Conservation (phyloP, 176 grass and related monocot genomes). For the Miscanthus lutarioriparius region DNA sequence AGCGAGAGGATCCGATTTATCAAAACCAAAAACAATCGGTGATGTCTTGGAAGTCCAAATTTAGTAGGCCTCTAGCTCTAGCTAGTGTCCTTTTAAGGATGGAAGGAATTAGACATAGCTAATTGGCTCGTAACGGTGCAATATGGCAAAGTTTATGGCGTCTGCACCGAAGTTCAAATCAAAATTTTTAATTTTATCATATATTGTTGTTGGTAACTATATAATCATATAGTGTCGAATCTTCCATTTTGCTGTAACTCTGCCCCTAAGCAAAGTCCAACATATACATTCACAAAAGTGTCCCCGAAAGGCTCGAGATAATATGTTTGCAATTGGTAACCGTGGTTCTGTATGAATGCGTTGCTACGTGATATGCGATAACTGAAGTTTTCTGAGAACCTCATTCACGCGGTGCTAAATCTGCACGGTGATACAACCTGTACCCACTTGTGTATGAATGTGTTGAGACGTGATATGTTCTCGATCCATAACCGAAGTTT, state of each 20-base stretch:
- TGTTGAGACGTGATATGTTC: rapidly evolving
- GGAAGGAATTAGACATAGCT: neutral
- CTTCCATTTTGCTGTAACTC: no score
- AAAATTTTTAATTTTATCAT: no score
- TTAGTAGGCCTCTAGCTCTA: neutral
- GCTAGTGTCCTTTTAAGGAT: neutral
- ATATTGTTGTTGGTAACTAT: no score
- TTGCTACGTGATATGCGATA: neutral
- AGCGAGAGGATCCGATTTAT: neutral
- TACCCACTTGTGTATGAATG: neutral
- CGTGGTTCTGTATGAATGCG: neutral
- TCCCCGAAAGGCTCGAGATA: neutral
- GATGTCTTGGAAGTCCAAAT: neutral
- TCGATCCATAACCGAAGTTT: no score
- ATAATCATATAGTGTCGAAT: no score
- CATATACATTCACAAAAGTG: neutral
- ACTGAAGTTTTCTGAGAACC: neutral
- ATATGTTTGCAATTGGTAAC: neutral
- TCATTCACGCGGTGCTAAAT: neutral
- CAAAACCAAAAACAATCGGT: neutral
- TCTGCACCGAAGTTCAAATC: no score
- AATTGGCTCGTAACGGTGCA: neutral
- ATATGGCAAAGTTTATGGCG: no score
- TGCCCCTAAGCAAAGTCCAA: no score
- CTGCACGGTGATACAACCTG: neutral